Evolutionary conservation across 306 rosid genomes (phyloP), one percentile per base, ranked within the genome.

Genomic region (Vachellia pachyceras): DNA sequence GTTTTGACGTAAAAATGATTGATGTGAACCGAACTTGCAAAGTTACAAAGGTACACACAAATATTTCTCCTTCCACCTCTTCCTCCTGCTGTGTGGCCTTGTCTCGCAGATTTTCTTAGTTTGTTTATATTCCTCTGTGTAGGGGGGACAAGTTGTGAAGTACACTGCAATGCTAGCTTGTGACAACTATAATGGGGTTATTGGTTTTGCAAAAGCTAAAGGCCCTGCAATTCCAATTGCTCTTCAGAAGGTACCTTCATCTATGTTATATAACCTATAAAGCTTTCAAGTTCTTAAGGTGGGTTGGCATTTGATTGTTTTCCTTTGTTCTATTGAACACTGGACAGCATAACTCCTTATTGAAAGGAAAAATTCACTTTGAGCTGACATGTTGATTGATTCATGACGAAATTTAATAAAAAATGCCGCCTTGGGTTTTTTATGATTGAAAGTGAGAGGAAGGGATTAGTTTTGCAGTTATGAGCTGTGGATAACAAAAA

Each of bases 71-170:
- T n/a, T n/a, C n/a, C n/a, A n/a, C n/a, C n/a, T n/a, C n/a, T n/a
- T n/a, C n/a, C 33, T 68, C 5, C 10, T 68, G 33, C n/a, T n/a
- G n/a, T 41, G 36, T 22, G n/a, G 36, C 55, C 13, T 13, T 50
- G 67, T 58, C 25, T 76, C 41, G 46, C 69, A 14, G 69, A 9
- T 76, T 46, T 52, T 72, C 69, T 73, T 75, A 81, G 69, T 52
- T 72, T 88, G 76, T 79, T 70, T 83, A 39, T 82, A 20, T 70
- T 80, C 66, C 54, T 64, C 23, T 77, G 46, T 77, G 47, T 79
- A 95, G 99, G 99, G 97, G 39, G 99, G 99, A 49, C 97, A 92
- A 89, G 94, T 95, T 82, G 77, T 87, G 23, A 93, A 93, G 84
- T 95, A 88, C 86, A 72, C 92, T 84, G 99, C 97, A 67, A 86